Conservation (phyloP, 169 alveolate species). For the Plasmodium cynomolgi region DNA sequence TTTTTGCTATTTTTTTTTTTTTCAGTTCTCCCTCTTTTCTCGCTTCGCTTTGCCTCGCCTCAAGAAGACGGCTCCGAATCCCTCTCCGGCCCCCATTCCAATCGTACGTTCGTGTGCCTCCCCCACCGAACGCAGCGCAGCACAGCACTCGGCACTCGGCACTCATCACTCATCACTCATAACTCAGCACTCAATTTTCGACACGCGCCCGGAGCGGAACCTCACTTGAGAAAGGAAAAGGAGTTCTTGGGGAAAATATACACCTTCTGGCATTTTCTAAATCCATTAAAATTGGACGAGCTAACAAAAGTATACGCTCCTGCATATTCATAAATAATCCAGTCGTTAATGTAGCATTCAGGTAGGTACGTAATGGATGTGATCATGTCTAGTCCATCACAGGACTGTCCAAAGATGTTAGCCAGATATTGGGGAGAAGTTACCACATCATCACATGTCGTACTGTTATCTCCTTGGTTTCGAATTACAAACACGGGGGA, state of each 20-base stretch:
- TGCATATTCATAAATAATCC: slow-evolving; percentile 67
- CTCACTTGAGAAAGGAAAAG: slow-evolving; percentile 11
- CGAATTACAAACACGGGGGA: slow-evolving; percentile 46
- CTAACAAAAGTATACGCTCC: slow-evolving; percentile 72
- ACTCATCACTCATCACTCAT: no score
- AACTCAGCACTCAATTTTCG: not conserved
- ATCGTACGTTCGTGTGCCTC: not conserved
- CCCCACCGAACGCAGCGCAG: not conserved
- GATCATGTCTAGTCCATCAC: slow-evolving; percentile 75
- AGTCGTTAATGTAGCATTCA: slow-evolving; percentile 59
- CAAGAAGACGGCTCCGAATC: not conserved
- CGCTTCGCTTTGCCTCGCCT: not conserved
- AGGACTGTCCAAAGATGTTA: slow-evolving; percentile 67
- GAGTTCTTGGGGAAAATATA: slow-evolving; percentile 27
- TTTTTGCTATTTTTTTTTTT: not conserved
- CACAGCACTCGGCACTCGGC: no score
- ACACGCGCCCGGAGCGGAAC: not conserved
- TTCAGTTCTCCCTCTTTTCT: not conserved
- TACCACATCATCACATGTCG: not conserved
- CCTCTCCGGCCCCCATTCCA: not conserved
- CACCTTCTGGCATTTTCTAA: slow-evolving; percentile 20
- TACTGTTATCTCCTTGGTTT: not conserved
- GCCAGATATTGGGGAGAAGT: slow-evolving; percentile 33
- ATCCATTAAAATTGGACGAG: slow-evolving; percentile 58
- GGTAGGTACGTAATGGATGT: slow-evolving; percentile 59